Base-by-base conservation (phyloP, 768 basidiomycete genomes). In the Mycena rosella region DNA sequence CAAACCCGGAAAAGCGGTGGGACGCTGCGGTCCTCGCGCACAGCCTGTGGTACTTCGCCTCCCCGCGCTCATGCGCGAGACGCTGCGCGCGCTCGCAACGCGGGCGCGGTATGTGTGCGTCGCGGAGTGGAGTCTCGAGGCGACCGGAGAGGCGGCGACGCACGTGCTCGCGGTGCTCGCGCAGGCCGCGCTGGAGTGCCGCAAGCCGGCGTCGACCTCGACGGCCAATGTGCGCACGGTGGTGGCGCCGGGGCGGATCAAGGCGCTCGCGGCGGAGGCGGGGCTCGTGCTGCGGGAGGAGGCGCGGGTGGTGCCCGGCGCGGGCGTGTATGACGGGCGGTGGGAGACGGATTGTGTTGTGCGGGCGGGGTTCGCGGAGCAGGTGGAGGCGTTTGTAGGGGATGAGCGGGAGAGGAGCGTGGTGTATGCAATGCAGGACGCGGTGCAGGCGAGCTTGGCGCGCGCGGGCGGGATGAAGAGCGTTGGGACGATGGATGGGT, bases 41-140 rank as follows among this genome's bases (percentile, higher is more conserved):
- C 67, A 79, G 78, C 71, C 70, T 77, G 42, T 83, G 80, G 79
- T 83, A 83, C 75, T 82, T 83, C 69, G 44, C 78, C 48, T 74
- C 78, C 80, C 81, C 29, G 36, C 72, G 22, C 70, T 73, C 44
- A 63, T 83, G 62, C 27, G 52, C 22, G 63, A 64, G 6, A 82
- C 78, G 20, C 72, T 83, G 22, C 53, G 62, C 26, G 75, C 72
- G 14, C 74, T 81, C 40, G 44, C 69, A 2, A 34, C 66, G 1
- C 76, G 78, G 54, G 72, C 70, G 18, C 62, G 68, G 27, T 68
- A 73, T 24, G 57, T 83, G 30, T 78, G 74, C 70, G 71, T 82
- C 55, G 78, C 81, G 4, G 80, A 83, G 56, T 83, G 74, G 68
- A 69, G 76, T 26, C 75, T 83, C n/a, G 60, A 70, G 27, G n/a